Conservation (phyloP, 1,284 basidiomycete genomes). For the Ganoderma sinense region DNA sequence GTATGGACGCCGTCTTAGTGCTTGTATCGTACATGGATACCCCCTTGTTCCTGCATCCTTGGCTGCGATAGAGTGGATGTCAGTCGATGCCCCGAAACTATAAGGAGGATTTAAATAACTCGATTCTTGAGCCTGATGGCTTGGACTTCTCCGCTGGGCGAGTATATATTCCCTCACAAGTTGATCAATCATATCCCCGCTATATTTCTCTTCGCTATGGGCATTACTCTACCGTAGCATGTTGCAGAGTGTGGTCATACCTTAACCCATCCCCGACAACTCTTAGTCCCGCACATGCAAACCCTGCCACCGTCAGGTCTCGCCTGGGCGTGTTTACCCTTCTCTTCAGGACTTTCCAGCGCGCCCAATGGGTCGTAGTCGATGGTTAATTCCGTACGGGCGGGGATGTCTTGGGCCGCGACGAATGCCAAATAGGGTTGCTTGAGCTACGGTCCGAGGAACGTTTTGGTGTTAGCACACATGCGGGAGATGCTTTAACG, state of each 20-base stretch:
- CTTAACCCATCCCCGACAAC: slow-evolving; percentile 36
- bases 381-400: slow-evolving; percentile 64
- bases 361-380: slow-evolving; percentile 62
- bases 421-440: slow-evolving; percentile 68
- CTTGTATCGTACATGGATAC: background rate
- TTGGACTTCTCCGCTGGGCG: no score
- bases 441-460: slow-evolving; percentile 50
- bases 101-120: background rate
- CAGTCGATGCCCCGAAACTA: background rate
- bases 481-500: background rate
- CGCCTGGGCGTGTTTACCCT: slow-evolving; percentile 37
- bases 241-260: slow-evolving; percentile 21
- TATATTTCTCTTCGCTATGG: no score
- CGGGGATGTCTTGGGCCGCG: slow-evolving; percentile 53
- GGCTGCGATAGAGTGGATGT: background rate
- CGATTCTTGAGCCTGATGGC: background rate
- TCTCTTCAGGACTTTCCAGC: slow-evolving; percentile 36
- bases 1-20: background rate
- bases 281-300: slow-evolving; percentile 33
- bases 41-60: background rate
- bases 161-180: no score
- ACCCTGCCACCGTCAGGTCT: slow-evolving; percentile 24
- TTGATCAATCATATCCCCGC: no score
- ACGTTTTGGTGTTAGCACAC: background rate
- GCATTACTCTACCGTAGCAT: background rate